phyloP scores from a whole-genome alignment of 345 rosid genomes.

The Brassica rapa region DNA sequence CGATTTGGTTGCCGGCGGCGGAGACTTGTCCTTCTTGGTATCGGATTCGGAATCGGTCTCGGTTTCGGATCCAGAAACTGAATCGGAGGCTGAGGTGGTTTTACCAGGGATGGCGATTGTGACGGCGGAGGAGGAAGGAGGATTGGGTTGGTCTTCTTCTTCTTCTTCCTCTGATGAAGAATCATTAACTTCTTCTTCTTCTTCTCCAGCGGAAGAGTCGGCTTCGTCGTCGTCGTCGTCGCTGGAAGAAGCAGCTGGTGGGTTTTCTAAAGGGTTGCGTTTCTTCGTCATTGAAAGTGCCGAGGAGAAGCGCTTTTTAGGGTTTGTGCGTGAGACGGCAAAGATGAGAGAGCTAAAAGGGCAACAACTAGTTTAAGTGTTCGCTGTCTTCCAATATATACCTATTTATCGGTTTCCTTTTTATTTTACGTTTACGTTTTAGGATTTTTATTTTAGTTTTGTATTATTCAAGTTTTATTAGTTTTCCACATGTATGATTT shows the following conservation, averaged over 20 bases:
- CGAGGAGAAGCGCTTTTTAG: slow-evolving; percentile 1
- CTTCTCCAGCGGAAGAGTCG: slow-evolving; percentile 19
- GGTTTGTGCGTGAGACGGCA: slow-evolving; percentile 22
- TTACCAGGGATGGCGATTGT: neutral
- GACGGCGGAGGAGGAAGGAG: neutral
- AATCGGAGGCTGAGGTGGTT: slow-evolving; percentile 11
- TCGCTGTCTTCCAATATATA: no score
- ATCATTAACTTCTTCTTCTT: slow-evolving; percentile 7
- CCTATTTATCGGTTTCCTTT: no score
- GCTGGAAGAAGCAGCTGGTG: slow-evolving; percentile 42
- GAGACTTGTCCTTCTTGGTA: neutral
- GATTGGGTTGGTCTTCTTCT: neutral
- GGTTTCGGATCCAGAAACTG: slow-evolving; percentile 33
- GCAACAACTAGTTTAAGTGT: no score
- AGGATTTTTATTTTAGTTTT: no score
- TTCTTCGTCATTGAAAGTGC: slow-evolving; percentile 24
- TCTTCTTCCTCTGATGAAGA: slow-evolving; percentile 34
- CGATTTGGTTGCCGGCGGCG: neutral
- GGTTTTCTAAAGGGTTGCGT: slow-evolving; percentile 27
- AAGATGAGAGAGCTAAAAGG: no score
- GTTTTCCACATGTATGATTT: no score
- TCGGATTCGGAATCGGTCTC: slow-evolving; percentile 46
- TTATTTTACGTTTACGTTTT: no score
- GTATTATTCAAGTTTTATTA: no score
- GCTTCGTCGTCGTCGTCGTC: slow-evolving; percentile 43